A percentile compares a stretch with the other conserved stretches of the same genome.
Evolutionary conservation across 768 basidiomycete genomes (phyloP).

Genomic region (Boletus patriciae): DNA sequence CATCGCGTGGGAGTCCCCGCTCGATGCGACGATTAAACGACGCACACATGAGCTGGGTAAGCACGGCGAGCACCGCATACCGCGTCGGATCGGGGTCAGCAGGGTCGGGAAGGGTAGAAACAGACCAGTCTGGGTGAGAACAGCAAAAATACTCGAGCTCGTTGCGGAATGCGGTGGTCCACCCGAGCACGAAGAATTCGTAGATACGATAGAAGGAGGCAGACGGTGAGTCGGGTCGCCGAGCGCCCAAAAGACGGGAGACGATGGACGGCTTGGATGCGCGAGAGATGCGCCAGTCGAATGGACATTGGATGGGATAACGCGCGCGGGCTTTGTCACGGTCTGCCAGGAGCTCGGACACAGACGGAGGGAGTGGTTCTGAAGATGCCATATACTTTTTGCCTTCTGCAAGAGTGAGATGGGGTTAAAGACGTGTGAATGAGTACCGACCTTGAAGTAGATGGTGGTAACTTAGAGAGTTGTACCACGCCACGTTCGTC

Average conservation of each 20-base stretch:
- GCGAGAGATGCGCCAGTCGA: constrained; percentile 5
- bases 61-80: constrained; percentile 7
- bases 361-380: constrained; percentile 3
- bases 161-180: constrained; percentile 13
- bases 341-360: constrained; percentile 1
- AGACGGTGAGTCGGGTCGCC: neutral
- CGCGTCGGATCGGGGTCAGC: constrained; percentile 3
- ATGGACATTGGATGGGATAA: constrained; percentile 4
- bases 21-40: constrained; percentile 14
- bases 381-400: neutral
- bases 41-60: constrained; percentile 10
- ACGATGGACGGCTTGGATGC: neutral
- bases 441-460: neutral
- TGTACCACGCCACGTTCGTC: too few species aligned
- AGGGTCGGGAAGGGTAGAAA: constrained; percentile 2
- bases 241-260: neutral
- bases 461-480: too few species aligned
- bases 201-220: constrained; percentile 11
- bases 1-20: neutral
- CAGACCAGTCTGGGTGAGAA: constrained; percentile 4
- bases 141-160: neutral
- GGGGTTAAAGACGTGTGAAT: neutral
- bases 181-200: constrained; percentile 8
- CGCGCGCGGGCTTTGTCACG: neutral
- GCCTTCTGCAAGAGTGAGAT: neutral